A percentile compares a stretch with the other conserved stretches of the same genome.
Conservation (phyloP, 1,139 yeast genomes). For the Debaryomyces udenii region DNA sequence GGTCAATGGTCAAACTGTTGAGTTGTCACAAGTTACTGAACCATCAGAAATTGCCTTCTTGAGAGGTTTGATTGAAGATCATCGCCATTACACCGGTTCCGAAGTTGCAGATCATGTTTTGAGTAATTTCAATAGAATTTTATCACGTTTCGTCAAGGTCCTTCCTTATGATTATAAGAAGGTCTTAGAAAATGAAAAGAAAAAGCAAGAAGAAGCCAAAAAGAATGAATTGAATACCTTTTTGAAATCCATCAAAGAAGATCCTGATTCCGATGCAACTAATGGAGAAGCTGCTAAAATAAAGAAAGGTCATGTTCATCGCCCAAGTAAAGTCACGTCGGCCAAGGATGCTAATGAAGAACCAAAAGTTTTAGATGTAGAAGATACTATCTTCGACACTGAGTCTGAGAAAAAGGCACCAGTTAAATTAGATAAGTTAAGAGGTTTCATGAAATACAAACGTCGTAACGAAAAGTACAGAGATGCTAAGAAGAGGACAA, state of each 20-base stretch:
- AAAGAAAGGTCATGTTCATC: constrained; percentile 49
- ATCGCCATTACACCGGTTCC: constrained; percentile 91
- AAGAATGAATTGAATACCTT: constrained; percentile 59
- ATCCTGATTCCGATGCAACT: constrained; percentile 84
- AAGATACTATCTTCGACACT: constrained; percentile 79
- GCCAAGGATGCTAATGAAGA: constrained; percentile 54
- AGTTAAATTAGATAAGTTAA: constrained; percentile 73
- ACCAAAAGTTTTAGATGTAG: constrained; percentile 87
- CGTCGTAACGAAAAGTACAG: constrained; percentile 89
- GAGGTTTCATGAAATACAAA: constrained; percentile 92
- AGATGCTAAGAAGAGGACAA: constrained; percentile 70
- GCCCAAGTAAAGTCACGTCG: constrained; percentile 27
- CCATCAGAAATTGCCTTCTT: constrained; percentile 94
- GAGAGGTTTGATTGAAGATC: constrained; percentile 92
- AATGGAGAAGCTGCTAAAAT: constrained; percentile 75
- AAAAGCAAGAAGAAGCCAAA: constrained; percentile 68
- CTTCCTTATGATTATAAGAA: constrained; percentile 90
- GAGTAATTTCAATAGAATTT: constrained; percentile 81
- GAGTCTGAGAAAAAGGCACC: constrained; percentile 65
- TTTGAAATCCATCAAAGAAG: constrained; percentile 71
- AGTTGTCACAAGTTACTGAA: constrained; percentile 72
- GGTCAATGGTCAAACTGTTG: constrained; percentile 84
- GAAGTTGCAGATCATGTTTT: constrained; percentile 84
- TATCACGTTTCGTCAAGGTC: constrained; percentile 91
- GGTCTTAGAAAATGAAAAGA: constrained; percentile 80